A percentile compares a stretch with the other conserved stretches of the same genome.
These are phyloP conservation scores for Phanerochaete carnosa DNA, from an alignment of 768 basidiomycete genomes.

Conservation along the genomic window DNA sequence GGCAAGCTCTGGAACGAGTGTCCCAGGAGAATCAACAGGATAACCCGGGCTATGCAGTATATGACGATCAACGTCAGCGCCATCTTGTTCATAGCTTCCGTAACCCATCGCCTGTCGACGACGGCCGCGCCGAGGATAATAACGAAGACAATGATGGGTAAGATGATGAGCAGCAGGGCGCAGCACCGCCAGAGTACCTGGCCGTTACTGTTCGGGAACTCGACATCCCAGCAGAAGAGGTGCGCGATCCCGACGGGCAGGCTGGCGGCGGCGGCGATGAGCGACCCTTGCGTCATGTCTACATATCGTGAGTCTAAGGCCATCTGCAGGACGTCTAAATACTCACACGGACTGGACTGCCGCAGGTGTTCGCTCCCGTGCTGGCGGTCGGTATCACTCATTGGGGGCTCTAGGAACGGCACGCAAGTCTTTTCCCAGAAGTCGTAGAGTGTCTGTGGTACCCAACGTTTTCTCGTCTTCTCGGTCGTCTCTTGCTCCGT, in stretches of 20 bases:
- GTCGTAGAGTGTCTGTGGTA: background rate
- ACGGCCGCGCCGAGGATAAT: slow-evolving; percentile 16
- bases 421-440: slow-evolving; percentile 1
- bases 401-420: slow-evolving; percentile 6
- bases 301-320: background rate
- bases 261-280: slow-evolving; percentile 10
- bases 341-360: slow-evolving; percentile 16
- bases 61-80: slow-evolving; percentile 11
- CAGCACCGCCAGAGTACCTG: slow-evolving; percentile 14
- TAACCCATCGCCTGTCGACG: slow-evolving; percentile 13
- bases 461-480: background rate
- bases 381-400: slow-evolving; percentile 8
- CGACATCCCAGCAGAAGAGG: slow-evolving; percentile 15
- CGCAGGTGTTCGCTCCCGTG: slow-evolving; percentile 11
- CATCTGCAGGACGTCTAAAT: background rate
- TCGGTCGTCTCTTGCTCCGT: too few relatives aligned
- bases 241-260: slow-evolving; percentile 14
- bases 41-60: slow-evolving; percentile 12
- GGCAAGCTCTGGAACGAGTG: slow-evolving; percentile 17
- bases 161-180: slow-evolving; percentile 7
- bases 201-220: slow-evolving; percentile 16
- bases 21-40: slow-evolving; percentile 13
- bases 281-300: slow-evolving; percentile 16
- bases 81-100: slow-evolving; percentile 13
- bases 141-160: slow-evolving; percentile 8